Conservation (phyloP, 129 eudicot species). For the Ambrosia trifida region DNA sequence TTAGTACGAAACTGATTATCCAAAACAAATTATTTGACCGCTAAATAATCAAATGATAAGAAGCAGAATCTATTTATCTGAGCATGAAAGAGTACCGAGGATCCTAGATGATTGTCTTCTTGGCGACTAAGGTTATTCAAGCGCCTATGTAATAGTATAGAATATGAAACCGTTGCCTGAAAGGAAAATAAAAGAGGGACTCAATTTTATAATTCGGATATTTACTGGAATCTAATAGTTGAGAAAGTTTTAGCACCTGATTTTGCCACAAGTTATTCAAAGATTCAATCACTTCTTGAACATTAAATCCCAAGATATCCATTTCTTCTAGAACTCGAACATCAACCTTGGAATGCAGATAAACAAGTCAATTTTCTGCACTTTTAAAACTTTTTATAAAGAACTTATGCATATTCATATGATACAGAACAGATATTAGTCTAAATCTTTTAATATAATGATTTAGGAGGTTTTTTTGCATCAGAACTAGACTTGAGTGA, state of each 20-base stretch:
- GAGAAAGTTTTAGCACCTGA: slow-evolving; percentile 50
- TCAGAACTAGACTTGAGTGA: not conserved
- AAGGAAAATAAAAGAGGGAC: slow-evolving; percentile 13
- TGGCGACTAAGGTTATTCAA: slow-evolving; percentile 39
- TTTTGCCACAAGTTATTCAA: slow-evolving; percentile 52
- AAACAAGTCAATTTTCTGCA: slow-evolving; percentile 10
- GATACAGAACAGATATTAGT: not conserved
- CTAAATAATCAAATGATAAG: not conserved
- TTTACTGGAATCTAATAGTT: slow-evolving; percentile 9
- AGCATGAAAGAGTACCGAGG: slow-evolving; percentile 23
- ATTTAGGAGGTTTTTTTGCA: not conserved
- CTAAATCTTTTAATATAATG: not conserved
- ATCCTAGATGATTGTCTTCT: slow-evolving; percentile 29
- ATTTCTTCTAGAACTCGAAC: slow-evolving; percentile 45
- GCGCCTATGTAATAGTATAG: slow-evolving; percentile 46
- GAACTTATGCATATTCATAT: not conserved
- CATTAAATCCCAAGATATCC: slow-evolving; percentile 49
- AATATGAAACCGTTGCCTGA: slow-evolving; percentile 67
- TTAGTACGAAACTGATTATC: not conserved
- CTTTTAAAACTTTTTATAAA: not conserved
- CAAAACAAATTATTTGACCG: not conserved
- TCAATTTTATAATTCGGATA: slow-evolving; percentile 2
- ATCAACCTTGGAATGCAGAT: slow-evolving; percentile 41
- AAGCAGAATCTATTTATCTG: not conserved
- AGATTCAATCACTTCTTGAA: slow-evolving; percentile 46